Percentiles rank a stretch among this genome's conserved stretches.
Conservation (phyloP, 1,139 yeast species). For the Yamadazyma blattariae region DNA sequence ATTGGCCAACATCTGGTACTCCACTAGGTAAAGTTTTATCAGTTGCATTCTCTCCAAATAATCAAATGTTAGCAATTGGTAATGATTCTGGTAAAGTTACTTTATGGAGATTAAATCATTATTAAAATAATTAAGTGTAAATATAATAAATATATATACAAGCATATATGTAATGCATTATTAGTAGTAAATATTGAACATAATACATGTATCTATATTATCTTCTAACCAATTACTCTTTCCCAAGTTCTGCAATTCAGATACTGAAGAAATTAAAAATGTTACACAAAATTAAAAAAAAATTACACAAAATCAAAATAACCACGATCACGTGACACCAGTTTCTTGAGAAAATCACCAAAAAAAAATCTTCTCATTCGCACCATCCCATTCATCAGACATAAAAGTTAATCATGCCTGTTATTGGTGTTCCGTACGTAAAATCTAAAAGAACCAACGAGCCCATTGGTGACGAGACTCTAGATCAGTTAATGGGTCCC, state of each 20-base stretch:
- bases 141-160: not conserved
- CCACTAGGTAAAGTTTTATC: constrained; percentile 91
- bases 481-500: too few species aligned
- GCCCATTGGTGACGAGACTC: too few species aligned
- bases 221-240: too few species aligned
- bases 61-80: constrained; percentile 84
- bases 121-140: constrained; percentile 25
- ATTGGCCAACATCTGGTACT: constrained; percentile 98
- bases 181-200: not conserved
- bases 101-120: constrained; percentile 85
- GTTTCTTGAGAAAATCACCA: too few species aligned
- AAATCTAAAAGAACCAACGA: not conserved
- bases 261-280: too few species aligned
- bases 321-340: too few species aligned
- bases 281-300: too few species aligned
- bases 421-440: constrained; percentile 41
- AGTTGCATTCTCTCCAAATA: constrained; percentile 76
- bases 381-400: too few species aligned
- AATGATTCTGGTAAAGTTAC: constrained; percentile 90
- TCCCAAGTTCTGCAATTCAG: too few species aligned
- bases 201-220: not conserved
- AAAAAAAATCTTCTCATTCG: too few species aligned
- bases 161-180: too few species aligned
- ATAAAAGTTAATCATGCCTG: constrained; percentile 23
- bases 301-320: too few species aligned